Percentiles rank a stretch among this genome's conserved stretches.
Evolutionary conservation across 345 rosid genomes (phyloP).

Genomic region (Fremontodendron californicum): DNA sequence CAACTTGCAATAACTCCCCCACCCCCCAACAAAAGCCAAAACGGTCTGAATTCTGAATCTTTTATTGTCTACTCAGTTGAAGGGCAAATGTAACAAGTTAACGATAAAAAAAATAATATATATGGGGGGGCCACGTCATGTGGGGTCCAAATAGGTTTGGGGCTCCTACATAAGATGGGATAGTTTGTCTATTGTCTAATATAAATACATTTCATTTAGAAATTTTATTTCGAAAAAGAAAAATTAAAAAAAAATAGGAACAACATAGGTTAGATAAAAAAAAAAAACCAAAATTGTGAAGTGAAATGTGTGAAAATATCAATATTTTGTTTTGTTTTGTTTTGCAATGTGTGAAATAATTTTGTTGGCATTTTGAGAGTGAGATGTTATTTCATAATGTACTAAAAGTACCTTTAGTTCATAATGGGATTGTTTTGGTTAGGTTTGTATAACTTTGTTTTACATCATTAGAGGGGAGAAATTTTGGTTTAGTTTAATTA

Average conservation of each 20-base stretch:
- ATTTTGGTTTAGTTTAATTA: no score
- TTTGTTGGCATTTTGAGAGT: neutral
- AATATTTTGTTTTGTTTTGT: no score
- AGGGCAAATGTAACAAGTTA: neutral
- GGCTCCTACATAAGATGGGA: neutral
- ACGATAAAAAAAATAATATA: neutral
- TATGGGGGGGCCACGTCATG: slow-evolving; percentile 11
- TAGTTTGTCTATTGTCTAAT: no score
- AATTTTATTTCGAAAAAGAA: no score
- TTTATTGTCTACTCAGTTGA: neutral
- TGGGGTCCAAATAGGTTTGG: slow-evolving; percentile 9
- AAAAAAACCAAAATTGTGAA: no score
- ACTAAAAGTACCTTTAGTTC: neutral
- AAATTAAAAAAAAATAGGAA: no score
- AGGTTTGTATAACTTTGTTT: neutral
- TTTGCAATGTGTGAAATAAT: neutral
- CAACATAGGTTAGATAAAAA: no score
- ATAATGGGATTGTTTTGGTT: neutral
- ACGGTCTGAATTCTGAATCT: neutral
- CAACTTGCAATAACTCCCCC: neutral
- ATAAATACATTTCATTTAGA: no score
- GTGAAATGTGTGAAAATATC: no score
- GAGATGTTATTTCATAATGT: neutral
- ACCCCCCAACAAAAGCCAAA: neutral
- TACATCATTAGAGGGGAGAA: neutral